Base-by-base conservation (phyloP, 2,329 filamentous ascomycete species). In the Fusarium sambucinum region DNA sequence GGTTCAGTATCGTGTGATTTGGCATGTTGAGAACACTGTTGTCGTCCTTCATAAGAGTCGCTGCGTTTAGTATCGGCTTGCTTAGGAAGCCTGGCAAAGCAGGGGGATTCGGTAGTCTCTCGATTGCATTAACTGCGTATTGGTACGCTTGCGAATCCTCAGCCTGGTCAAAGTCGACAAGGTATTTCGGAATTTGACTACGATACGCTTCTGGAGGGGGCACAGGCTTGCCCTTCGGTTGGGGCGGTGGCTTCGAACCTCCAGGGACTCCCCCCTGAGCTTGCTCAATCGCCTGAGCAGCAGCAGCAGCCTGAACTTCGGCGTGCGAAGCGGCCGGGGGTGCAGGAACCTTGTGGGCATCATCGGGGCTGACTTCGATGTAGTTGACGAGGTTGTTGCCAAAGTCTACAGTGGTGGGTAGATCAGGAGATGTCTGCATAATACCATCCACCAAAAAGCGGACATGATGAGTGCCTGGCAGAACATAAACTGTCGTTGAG, bases 321-420 rank as follows among this genome's bases (percentile, higher is more conserved):
- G 59, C 79, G 17, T 77, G 69, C 17, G 79, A 75, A 41, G 79
- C 72, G 16, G 74, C 72, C 17, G 78, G 75, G 44, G 75, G 77
- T 7, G 76, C 71, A 23, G 77, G 67, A 21, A 72, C 25, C 47
- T 78, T 69, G 23, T 73, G 68, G 30, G 90, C 80, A 74, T 94
- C 91, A 57, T 94, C 90, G 35, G 92, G 89, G 73, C 87, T 92
- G 66, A 98, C 92, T 82, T 99, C 96, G 75, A 99, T 93, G 78
- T 98, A 99, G 81, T 99, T 99, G 80, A 99, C 95, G 19, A 99
- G 85, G 77, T 97, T 97, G 81, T 98, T 98, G 69, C 94, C 96
- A 78, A 96, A 97, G 78, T 99, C 96, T 60, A 99, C 96, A 3
- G 96, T 97, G 0, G 96, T 98, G 16, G 96, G 95, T 56, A 97